Percentiles rank a stretch among this genome's conserved stretches.
phyloP scores from a whole-genome alignment of 2,329 filamentous ascomycete genomes.

The Sporothrix phasma region DNA sequence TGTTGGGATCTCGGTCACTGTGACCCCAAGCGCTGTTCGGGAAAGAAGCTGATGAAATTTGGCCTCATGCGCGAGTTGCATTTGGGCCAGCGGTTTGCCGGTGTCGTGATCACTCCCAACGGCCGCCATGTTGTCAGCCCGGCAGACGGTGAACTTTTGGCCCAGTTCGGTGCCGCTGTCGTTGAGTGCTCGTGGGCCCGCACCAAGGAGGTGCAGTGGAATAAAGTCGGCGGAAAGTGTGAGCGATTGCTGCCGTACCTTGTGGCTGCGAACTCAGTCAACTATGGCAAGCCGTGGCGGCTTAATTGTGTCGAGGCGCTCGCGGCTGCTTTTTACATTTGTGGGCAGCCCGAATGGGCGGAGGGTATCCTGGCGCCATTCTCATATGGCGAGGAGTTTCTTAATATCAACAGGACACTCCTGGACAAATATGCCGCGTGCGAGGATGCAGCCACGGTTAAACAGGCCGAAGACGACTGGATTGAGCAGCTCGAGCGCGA shows the following conservation, averaged over 20 bases:
- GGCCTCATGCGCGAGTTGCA: conserved; percentile 90
- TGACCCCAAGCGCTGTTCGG: conserved; percentile 91
- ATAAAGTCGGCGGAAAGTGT: conserved; percentile 84
- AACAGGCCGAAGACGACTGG: conserved; percentile 79
- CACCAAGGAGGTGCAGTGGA: conserved; percentile 83
- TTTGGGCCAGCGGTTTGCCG: conserved; percentile 81
- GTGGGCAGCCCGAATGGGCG: conserved; percentile 85
- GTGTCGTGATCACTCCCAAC: conserved; percentile 91
- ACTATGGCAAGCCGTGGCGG: conserved; percentile 92
- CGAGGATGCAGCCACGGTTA: conserved; percentile 68
- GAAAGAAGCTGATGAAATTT: conserved; percentile 85
- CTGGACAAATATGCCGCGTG: conserved; percentile 80
- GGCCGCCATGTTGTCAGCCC: conserved; percentile 77
- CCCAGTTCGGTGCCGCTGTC: conserved; percentile 84
- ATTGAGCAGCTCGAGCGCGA: conserved; percentile 82
- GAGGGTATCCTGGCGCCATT: conserved; percentile 74
- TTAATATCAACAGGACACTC: conserved; percentile 80
- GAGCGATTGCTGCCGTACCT: conserved; percentile 87
- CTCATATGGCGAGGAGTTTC: conserved; percentile 75
- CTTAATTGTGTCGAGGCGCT: conserved; percentile 94
- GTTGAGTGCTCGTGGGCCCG: conserved; percentile 97
- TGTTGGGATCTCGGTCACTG: conserved; percentile 98
- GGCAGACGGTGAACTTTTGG: conserved; percentile 70
- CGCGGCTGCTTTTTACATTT: conserved; percentile 87
- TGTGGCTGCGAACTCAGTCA: conserved; percentile 91